These are phyloP conservation scores for Vanilla planifolia DNA, from an alignment of 106 monocot species.

Conservation along the genomic window DNA sequence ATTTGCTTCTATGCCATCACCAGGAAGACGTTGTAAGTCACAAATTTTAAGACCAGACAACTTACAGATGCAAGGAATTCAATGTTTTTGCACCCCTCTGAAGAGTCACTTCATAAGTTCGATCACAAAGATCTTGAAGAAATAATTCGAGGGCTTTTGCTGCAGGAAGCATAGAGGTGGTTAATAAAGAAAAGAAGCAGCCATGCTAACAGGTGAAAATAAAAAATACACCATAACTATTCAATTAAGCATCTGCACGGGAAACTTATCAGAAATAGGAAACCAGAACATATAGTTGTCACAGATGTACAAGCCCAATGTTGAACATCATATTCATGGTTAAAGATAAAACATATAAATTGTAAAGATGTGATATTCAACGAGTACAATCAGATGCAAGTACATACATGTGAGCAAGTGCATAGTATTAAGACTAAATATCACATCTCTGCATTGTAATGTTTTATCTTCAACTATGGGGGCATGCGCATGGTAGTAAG, in stretches of 20 bases:
- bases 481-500: no score
- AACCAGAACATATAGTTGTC: no score
- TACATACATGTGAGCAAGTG: no score
- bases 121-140: slow-evolving; percentile 96
- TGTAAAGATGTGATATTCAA: no score
- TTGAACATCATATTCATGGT: neutral
- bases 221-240: neutral
- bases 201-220: no score
- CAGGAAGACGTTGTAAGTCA: no score
- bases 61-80: slow-evolving; percentile 95
- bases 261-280: no score
- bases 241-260: no score
- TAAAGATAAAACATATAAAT: neutral
- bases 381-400: no score
- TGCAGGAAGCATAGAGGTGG: slow-evolving; percentile 25
- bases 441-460: no score
- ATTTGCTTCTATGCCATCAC: neutral
- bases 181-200: neutral
- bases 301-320: neutral
- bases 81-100: slow-evolving; percentile 95
- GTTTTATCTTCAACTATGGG: no score
- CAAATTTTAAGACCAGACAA: neutral
- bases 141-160: slow-evolving; percentile 97
- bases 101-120: slow-evolving; percentile 90
- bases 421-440: no score